Evolutionary conservation across 140 eudicot species (phyloP).

Genomic region (Oenanthe javanica): DNA sequence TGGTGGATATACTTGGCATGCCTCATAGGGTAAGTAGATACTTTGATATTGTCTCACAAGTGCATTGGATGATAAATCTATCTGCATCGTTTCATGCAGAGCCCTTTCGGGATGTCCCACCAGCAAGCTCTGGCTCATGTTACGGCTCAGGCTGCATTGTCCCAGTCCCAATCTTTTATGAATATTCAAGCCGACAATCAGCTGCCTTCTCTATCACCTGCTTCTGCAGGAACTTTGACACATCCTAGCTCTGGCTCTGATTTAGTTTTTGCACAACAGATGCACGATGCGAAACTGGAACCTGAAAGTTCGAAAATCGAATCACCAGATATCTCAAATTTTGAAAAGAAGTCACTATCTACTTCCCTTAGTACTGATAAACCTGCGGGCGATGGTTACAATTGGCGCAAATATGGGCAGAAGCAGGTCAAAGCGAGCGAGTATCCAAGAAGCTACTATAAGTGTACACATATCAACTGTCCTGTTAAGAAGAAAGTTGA

Average conservation of each 20-base stretch:
- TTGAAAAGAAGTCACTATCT: constrained; percentile 29
- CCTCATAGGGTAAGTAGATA: not conserved
- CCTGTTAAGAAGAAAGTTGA: constrained; percentile 88
- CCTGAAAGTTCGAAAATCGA: constrained; percentile 41
- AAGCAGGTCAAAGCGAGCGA: constrained; percentile 88
- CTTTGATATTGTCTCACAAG: not conserved
- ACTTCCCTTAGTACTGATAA: constrained; percentile 29
- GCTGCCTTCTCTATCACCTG: constrained; percentile 21
- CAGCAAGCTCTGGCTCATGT: constrained; percentile 95
- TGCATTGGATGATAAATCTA: not conserved
- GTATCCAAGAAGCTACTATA: constrained; percentile 83
- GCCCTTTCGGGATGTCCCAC: constrained; percentile 89
- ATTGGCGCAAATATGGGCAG: constrained; percentile 98
- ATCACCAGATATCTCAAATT: constrained; percentile 38
- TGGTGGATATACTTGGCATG: not conserved
- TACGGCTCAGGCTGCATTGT: constrained; percentile 80
- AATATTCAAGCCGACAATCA: constrained; percentile 37
- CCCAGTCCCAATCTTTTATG: constrained; percentile 58
- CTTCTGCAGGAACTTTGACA: constrained; percentile 19
- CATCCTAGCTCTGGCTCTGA: constrained; percentile 11
- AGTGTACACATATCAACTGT: constrained; percentile 63
- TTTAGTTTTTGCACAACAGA: constrained; percentile 17
- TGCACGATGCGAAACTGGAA: constrained; percentile 26
- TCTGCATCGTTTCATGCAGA: constrained; percentile 30
- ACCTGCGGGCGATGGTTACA: constrained; percentile 73